These are phyloP conservation scores for Pyronema omphalodes DNA, from an alignment of 495 filamentous ascomycete species.

Conservation along the genomic window DNA sequence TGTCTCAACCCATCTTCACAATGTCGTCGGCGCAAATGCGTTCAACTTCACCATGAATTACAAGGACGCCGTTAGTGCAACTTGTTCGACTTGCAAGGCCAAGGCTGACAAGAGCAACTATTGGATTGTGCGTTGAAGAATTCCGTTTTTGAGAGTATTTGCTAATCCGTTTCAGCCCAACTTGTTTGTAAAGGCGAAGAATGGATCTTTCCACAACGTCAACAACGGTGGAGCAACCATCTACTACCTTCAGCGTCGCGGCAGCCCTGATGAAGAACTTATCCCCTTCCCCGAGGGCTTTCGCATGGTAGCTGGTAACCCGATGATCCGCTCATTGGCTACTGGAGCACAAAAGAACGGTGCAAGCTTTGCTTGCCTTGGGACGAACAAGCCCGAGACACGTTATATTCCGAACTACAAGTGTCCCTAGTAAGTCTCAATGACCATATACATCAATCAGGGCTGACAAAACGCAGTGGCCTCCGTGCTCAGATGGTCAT, in stretches of 20 bases:
- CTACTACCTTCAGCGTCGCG: slow-evolving; percentile 54
- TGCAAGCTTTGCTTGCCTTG: slow-evolving; percentile 39
- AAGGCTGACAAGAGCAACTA: slow-evolving; percentile 56
- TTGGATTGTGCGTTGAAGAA: slow-evolving; percentile 46
- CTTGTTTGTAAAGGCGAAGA: slow-evolving; percentile 28
- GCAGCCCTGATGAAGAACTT: slow-evolving; percentile 38
- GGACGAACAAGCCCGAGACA: slow-evolving; percentile 33
- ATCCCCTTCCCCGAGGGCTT: slow-evolving; percentile 50
- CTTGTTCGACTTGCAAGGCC: slow-evolving; percentile 47
- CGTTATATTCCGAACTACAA: slow-evolving; percentile 37
- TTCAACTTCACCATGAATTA: slow-evolving; percentile 47
- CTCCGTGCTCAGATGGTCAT: slow-evolving; percentile 43
- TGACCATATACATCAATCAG: background rate
- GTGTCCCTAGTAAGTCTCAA: slow-evolving; percentile 31
- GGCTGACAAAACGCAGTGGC: slow-evolving; percentile 24
- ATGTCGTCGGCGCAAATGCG: slow-evolving; percentile 50
- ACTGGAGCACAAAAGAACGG: slow-evolving; percentile 24
- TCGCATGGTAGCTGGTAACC: slow-evolving; percentile 56
- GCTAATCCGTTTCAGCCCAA: background rate
- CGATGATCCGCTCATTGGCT: slow-evolving; percentile 28
- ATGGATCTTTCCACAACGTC: slow-evolving; percentile 49
- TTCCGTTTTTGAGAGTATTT: slow-evolving; percentile 32
- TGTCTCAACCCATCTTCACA: slow-evolving; percentile 49
- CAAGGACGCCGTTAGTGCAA: slow-evolving; percentile 36
- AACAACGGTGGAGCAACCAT: slow-evolving; percentile 44